Evolutionary conservation across 2,329 filamentous ascomycete species (phyloP).

Genomic region (Aspergillus alliaceus): DNA sequence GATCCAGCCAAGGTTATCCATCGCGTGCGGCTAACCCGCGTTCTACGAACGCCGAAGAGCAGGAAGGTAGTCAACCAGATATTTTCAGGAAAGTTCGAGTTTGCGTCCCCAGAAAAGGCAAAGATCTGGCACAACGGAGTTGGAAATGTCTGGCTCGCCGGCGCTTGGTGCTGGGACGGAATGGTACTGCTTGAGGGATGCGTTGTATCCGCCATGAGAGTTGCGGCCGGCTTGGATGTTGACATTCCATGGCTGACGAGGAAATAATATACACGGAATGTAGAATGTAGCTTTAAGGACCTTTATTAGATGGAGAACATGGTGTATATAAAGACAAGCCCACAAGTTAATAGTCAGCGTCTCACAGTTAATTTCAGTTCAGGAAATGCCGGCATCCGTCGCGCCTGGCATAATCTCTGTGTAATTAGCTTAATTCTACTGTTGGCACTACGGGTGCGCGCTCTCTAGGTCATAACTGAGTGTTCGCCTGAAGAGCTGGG

Average conservation of each 20-base stretch:
- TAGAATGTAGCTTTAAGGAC: no score
- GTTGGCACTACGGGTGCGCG: no score
- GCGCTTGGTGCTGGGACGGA: conserved; percentile 66
- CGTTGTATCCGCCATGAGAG: conserved; percentile 57
- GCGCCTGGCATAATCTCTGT: no score
- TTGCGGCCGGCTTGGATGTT: conserved; percentile 56
- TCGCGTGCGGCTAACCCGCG: conserved; percentile 53
- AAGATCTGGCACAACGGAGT: conserved; percentile 55
- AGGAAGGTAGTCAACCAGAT: conserved; percentile 45
- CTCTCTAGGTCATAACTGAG: no score
- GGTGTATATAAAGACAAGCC: neutral
- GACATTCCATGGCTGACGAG: conserved; percentile 33
- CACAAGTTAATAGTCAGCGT: no score
- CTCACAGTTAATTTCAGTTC: neutral
- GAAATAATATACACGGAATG: neutral
- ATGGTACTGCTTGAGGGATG: conserved; percentile 65
- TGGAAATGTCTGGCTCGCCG: conserved; percentile 55
- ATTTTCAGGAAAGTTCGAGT: conserved; percentile 38
- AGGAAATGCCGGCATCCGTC: neutral
- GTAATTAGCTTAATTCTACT: no score
- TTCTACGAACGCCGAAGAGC: conserved; percentile 52
- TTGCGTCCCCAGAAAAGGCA: neutral
- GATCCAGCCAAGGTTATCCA: conserved; percentile 45
- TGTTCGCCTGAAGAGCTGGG: neutral
- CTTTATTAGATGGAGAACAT: neutral